Evolutionary conservation across 768 basidiomycete species (phyloP), one percentile per base, ranked within the genome.

Genomic region (Postia placenta): DNA sequence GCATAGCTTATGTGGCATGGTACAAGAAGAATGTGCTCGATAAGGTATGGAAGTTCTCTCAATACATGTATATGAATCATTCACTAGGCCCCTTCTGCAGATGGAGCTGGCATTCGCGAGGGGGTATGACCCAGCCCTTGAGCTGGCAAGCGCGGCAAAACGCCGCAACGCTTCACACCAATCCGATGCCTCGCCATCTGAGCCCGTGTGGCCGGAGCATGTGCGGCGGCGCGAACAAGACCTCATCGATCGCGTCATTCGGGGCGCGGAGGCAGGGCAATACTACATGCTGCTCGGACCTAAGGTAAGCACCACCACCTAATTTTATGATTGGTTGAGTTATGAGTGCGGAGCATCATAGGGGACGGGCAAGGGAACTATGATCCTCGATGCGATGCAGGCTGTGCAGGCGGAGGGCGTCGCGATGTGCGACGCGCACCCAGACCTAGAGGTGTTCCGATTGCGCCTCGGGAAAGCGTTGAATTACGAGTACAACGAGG

Each of bases 401-500:
- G 72, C 75, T 3, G 83, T 81, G 54, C 69, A 81, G 46, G 91
- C 89, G 3, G 78, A 81, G 33, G 79, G 87, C 33, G 78, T 87
- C 23, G 79, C 84, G 7, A 76, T 90, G 69, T 85, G 82, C 59
- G 87, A 89, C 61, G 90, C 85, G 12, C 89, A 92, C 64, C 87
- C 87, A 17, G 87, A 92, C 66, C 72, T 93, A 15, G 87, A 92
- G 63, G 87, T 93, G 26, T 91, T 94, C 69, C 75, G 85, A 48
- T 73, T 92, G 35, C 80, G 90, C 36, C 74, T 95, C 22, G 92
- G 92, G 41, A 91, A 91, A 64, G 83, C 87, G 11, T 67, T 92
- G 36, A 88, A 92, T 57, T 92, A 83, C 59, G 92, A 95, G 62
- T 92, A 76, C 69, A 83, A 86, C 53, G 87, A 89, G 67, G 87